Conservation (phyloP, 1,284 basidiomycete genomes). For the Exobasidium cylindrosporum region DNA sequence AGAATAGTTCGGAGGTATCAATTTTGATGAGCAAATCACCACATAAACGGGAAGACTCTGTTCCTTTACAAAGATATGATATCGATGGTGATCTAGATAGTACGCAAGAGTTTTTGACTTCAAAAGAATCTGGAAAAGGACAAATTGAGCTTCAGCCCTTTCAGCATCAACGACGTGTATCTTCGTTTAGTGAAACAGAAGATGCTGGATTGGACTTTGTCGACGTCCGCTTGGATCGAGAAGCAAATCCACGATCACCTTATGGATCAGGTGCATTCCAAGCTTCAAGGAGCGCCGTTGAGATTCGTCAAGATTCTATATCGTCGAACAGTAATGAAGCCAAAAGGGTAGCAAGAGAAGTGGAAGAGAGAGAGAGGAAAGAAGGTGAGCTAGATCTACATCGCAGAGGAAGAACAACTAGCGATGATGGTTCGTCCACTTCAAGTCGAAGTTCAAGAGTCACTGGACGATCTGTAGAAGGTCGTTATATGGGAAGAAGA, state of each 20-base stretch:
- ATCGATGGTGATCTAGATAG: not conserved
- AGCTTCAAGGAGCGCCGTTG: slow-evolving; percentile 12
- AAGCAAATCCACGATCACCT: not conserved
- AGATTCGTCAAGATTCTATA: slow-evolving; percentile 19
- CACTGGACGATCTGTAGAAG: slow-evolving; percentile 6
- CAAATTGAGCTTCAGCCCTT: no score
- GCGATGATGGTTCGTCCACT: not conserved
- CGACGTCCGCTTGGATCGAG: slow-evolving; percentile 7
- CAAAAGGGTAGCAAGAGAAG: not conserved
- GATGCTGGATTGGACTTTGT: slow-evolving; percentile 18
- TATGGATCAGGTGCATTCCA: slow-evolving; percentile 12
- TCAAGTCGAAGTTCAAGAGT: not conserved
- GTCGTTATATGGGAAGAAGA: slow-evolving; percentile 11
- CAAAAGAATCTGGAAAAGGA: no score
- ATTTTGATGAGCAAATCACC: no score
- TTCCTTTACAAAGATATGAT: not conserved
- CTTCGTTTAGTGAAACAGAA: slow-evolving; percentile 8
- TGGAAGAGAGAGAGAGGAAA: not conserved
- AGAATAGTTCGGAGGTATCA: no score
- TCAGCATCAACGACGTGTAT: not conserved
- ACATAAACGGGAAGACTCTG: not conserved
- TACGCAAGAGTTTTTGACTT: no score
- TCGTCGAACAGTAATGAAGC: slow-evolving; percentile 1
- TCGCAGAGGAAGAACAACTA: not conserved
- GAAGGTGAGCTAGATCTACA: not conserved